Base-by-base conservation (phyloP, 371 early-diverging fungal species). In the Apophysomyces variabilis region DNA sequence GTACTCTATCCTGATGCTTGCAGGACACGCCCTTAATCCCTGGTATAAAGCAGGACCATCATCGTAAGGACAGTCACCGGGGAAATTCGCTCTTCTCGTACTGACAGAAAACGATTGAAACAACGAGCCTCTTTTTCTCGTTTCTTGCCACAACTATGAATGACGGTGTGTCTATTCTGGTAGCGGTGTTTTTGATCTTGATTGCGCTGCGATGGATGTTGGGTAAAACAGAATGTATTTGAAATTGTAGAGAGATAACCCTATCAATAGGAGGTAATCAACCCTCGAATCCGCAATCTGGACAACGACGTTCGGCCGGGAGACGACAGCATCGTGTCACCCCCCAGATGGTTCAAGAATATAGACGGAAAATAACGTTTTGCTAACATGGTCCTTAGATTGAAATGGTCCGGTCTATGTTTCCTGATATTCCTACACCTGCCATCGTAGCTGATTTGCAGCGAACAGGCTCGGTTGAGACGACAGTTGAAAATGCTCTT, bases 401-500 rank as follows among this genome's bases (percentile, higher is more conserved):
- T 46, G 89, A 89, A 58, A 87, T 87, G 44, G 92, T 94, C 1
- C 87, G 88, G 64, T 72, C 86, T 37, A 94, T 96, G 93, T 96
- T 96, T 61, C 96, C 96, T 2, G 82, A 92, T 66, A 89, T 94
- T 56, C 92, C 93, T 3, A 85, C 86, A 26, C 85, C 91, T n/a
- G 91, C 94, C 32, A 92, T 96, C 61, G 87, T 90, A 43, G 89
- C 87, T 8, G 95, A 95, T 77, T 84, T 96, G 26, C 88, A 91
- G 66, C 88, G 91, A 57, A 95, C 95, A 16, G 95, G 95, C 9
- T 93, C 92, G 38, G 94, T 95, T 13, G 93, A 94, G 65, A 79
- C 85, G 36, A 95, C 95, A 11, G 91, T 92, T 66, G 95, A 96
- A 66, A 93, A 94, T 74, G 93, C 94, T 41, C 84, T 96, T 45